These are phyloP conservation scores for Pseudogymnoascus sp. DNA, from an alignment of 2,329 filamentous ascomycete species.

Conservation along the genomic window DNA sequence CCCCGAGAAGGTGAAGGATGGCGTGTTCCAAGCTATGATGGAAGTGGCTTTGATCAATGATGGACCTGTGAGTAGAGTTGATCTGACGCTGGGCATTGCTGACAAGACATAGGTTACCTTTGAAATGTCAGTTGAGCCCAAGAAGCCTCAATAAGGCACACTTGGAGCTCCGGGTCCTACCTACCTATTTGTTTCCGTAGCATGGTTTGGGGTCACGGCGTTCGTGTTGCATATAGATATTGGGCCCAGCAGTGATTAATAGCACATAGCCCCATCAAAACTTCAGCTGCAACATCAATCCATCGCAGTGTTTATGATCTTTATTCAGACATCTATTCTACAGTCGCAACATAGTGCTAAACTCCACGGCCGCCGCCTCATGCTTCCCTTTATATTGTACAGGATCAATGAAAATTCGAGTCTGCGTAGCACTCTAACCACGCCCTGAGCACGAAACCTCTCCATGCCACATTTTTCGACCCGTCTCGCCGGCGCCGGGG, in stretches of 20 bases:
- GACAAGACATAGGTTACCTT: neutral
- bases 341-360: slow-evolving; percentile 9
- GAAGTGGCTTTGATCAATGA: slow-evolving; percentile 90
- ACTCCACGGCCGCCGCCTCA: slow-evolving; percentile 5
- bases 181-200: neutral
- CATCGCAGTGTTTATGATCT: slow-evolving; percentile 3
- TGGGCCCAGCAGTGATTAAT: neutral
- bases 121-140: neutral
- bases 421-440: neutral
- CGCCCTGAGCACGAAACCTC: slow-evolving; percentile 2
- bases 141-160: neutral
- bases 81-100: neutral
- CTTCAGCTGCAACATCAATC: neutral
- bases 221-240: neutral
- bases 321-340: slow-evolving; percentile 10
- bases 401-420: slow-evolving; percentile 6
- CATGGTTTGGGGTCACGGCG: neutral
- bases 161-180: neutral
- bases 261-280: neutral
- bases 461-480: neutral
- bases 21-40: slow-evolving; percentile 99
- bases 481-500: neutral
- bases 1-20: slow-evolving; percentile 76
- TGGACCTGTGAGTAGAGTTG: slow-evolving; percentile 47
- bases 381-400: slow-evolving; percentile 10